A percentile compares a stretch with the other conserved stretches of the same genome.
Evolutionary conservation across 805 yeast genomes (phyloP).

Genomic region (Metschnikowia gelsemii): DNA sequence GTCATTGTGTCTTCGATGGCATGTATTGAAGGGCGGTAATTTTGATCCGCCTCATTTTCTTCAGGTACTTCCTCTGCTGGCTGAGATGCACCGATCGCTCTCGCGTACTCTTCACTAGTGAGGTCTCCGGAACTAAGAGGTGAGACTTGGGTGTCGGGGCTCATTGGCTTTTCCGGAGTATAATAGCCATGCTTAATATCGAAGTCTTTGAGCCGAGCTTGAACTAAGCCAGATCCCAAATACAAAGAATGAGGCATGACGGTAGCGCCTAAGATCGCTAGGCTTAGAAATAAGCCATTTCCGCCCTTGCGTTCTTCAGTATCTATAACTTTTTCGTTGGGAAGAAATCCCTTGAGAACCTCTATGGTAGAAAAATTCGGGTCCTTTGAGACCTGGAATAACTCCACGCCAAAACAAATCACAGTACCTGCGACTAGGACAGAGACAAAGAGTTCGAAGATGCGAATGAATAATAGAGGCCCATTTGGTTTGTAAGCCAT

Average conservation of each 20-base stretch:
- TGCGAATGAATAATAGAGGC: conserved; percentile 70
- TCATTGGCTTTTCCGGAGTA: conserved; percentile 26
- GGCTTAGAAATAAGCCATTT: conserved; percentile 67
- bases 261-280: conserved; percentile 90
- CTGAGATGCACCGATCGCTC: conserved; percentile 8
- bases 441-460: conserved; percentile 82
- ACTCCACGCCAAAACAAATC: conserved; percentile 76
- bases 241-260: conserved; percentile 93
- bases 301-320: conserved; percentile 25
- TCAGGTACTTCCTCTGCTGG: conserved; percentile 1
- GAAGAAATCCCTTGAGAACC: conserved; percentile 57
- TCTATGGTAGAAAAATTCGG: conserved; percentile 47
- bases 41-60: conserved; percentile 33
- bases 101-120: conserved; percentile 15
- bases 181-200: conserved; percentile 66
- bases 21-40: conserved; percentile 71
- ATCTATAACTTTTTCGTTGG: conserved; percentile 42
- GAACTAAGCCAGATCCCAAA: conserved; percentile 84
- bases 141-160: not conserved
- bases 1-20: conserved; percentile 80
- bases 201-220: conserved; percentile 75
- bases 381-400: conserved; percentile 61
- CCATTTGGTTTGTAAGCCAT: conserved; percentile 87
- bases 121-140: conserved; percentile 1
- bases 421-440: conserved; percentile 78